Evolutionary conservation across 345 rosid species (phyloP).

Genomic region (Firmiana major): DNA sequence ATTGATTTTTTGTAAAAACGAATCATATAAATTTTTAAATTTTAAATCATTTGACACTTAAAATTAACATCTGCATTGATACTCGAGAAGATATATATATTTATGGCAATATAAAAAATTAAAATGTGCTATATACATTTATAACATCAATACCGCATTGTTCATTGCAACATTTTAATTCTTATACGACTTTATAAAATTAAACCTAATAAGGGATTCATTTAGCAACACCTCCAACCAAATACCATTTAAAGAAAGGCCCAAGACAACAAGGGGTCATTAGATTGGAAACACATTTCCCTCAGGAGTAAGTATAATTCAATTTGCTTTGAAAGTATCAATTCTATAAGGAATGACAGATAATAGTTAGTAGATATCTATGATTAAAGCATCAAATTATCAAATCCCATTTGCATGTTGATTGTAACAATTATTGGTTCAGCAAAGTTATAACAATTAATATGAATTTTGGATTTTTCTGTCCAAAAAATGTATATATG

Average conservation of each 20-base stretch:
- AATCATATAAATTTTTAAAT: too few relatives aligned
- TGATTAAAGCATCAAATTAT: neutral
- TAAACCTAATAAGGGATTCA: neutral
- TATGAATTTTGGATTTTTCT: neutral
- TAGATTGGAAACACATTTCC: neutral
- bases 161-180: neutral
- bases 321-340: neutral
- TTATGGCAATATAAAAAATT: too few relatives aligned
- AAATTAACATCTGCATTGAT: too few relatives aligned
- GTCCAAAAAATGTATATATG: neutral
- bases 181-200: neutral
- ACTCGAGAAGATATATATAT: neutral
- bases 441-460: too few relatives aligned
- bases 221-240: neutral
- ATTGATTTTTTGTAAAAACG: too few relatives aligned
- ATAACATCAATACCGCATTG: too few relatives aligned
- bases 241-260: neutral
- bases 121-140: too few relatives aligned
- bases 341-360: neutral
- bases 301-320: neutral
- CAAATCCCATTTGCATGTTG: neutral
- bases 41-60: too few relatives aligned
- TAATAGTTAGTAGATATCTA: neutral
- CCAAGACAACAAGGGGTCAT: neutral
- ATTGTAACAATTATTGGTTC: too few relatives aligned